Conservation (phyloP, 108 stramenopile species). For the Pseudonitzschia multiseries region DNA sequence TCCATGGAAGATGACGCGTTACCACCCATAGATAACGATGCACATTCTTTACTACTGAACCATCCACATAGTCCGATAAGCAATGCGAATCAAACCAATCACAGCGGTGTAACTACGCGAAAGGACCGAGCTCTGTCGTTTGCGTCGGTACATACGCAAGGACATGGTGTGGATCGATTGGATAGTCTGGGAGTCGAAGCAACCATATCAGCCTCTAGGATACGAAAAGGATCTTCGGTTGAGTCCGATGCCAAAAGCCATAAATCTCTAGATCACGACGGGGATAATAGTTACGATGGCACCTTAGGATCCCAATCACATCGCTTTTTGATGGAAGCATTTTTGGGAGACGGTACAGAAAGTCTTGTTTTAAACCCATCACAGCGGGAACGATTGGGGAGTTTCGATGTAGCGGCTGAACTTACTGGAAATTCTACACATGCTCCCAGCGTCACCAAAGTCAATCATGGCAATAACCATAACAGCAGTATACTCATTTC, state of each 20-base stretch:
- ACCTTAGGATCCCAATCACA: conserved; percentile 36
- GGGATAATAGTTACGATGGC: conserved; percentile 25
- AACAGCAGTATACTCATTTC: conserved; percentile 2
- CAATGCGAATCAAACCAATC: background rate
- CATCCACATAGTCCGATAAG: conserved; percentile 1
- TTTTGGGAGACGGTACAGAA: conserved; percentile 41
- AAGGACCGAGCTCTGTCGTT: conserved; percentile 3
- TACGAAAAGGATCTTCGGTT: conserved; percentile 19
- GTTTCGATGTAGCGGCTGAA: conserved; percentile 20
- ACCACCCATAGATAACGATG: conserved; percentile 10
- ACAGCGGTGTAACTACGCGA: background rate
- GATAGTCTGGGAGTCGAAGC: conserved; percentile 47
- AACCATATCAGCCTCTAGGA: conserved; percentile 19
- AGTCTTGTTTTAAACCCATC: conserved; percentile 28
- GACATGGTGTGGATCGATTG: conserved; percentile 46
- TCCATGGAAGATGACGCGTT: conserved; percentile 10
- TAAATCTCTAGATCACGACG: conserved; percentile 23
- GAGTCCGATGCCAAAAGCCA: conserved; percentile 15
- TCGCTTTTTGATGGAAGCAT: conserved; percentile 51
- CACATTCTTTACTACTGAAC: conserved; percentile 1
- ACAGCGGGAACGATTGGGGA: conserved; percentile 30
- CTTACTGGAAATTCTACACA: background rate
- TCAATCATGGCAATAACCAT: background rate
- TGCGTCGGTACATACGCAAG: conserved; percentile 3
- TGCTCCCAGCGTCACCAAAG: background rate